phyloP scores from a whole-genome alignment of 192 early-diverging fungal genomes.

The Backusella tarrabulga region DNA sequence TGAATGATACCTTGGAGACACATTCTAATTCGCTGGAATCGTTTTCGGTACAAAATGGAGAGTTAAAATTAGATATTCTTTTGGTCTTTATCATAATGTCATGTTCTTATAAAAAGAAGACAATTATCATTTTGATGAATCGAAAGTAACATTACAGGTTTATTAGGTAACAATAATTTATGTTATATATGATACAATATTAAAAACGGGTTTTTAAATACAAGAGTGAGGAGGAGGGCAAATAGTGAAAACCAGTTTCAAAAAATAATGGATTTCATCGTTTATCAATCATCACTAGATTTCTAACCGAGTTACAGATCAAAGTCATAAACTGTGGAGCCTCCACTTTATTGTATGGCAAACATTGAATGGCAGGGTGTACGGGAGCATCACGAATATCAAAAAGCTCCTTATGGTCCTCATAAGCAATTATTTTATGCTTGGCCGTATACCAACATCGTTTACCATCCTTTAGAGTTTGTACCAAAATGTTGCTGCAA shows the following conservation, averaged over 20 bases:
- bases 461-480: neutral
- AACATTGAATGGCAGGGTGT: neutral
- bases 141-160: neutral
- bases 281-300: neutral
- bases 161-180: neutral
- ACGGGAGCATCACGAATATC: neutral
- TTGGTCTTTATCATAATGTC: neutral
- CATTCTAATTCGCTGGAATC: neutral
- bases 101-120: neutral
- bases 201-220: neutral
- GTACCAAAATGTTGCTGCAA: neutral
- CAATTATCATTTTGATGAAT: no score
- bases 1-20: neutral
- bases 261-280: neutral
- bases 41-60: neutral
- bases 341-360: neutral
- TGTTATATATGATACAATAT: neutral
- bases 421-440: neutral
- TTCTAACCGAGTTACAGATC: neutral
- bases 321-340: neutral
- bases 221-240: neutral
- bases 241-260: neutral
- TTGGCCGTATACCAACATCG: neutral
- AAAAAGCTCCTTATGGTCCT: neutral
- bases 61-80: neutral